phyloP scores from a whole-genome alignment of 148 eudicot genomes.

The Rheum nobile region DNA sequence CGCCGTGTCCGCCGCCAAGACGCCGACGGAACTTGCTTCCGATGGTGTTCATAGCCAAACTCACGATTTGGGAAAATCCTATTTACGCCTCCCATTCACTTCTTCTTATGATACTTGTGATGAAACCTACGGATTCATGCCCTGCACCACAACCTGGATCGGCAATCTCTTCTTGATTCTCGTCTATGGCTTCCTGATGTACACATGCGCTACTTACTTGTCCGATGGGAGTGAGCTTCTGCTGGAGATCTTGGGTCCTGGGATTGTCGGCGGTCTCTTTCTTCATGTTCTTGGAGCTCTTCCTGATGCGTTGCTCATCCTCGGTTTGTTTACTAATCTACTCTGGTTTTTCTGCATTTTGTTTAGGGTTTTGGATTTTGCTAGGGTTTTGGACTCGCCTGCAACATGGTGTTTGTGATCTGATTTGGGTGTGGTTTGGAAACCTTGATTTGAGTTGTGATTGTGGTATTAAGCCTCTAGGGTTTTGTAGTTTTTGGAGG shows the following conservation, averaged over 20 bases:
- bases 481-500: background rate
- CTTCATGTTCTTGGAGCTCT: slow-evolving; percentile 88
- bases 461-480: background rate
- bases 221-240: slow-evolving; percentile 69
- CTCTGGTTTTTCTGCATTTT: too few species aligned
- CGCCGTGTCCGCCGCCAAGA: slow-evolving; percentile 14
- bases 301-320: slow-evolving; percentile 91
- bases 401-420: background rate
- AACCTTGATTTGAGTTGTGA: background rate
- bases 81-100: background rate
- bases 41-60: slow-evolving; percentile 18
- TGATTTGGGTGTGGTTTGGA: background rate
- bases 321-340: slow-evolving; percentile 35
- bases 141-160: slow-evolving; percentile 49
- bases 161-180: slow-evolving; percentile 57
- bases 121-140: slow-evolving; percentile 77
- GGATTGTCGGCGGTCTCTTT: slow-evolving; percentile 73
- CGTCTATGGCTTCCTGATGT: slow-evolving; percentile 77
- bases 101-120: slow-evolving; percentile 28
- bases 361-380: background rate
- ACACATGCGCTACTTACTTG: slow-evolving; percentile 51
- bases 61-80: background rate
- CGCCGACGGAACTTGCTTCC: slow-evolving; percentile 22
- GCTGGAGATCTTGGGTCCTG: slow-evolving; percentile 86
- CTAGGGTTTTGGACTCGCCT: background rate